A percentile compares a stretch with the other conserved stretches of the same genome.
Evolutionary conservation across 768 basidiomycete genomes (phyloP).

Genomic region (Leccinum obscurum): DNA sequence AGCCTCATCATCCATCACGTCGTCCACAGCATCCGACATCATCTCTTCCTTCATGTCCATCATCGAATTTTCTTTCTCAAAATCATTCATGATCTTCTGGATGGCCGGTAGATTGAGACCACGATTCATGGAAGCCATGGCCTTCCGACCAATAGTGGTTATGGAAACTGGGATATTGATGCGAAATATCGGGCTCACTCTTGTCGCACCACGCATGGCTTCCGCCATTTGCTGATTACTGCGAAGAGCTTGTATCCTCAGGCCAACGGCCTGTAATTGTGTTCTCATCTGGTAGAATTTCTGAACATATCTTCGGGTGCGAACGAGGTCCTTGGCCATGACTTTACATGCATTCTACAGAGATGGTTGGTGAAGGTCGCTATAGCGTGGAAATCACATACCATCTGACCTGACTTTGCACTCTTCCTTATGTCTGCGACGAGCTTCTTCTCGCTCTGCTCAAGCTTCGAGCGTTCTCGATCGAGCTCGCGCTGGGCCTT

Average conservation of each 20-base stretch:
- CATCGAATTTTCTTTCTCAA: slow-evolving; percentile 93
- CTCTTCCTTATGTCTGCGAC: slow-evolving; percentile 94
- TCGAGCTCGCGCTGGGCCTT: slow-evolving; percentile 99
- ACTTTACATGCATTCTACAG: slow-evolving; percentile 95
- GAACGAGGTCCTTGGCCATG: slow-evolving; percentile 98
- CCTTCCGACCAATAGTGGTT: slow-evolving; percentile 47
- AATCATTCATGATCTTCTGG: slow-evolving; percentile 96
- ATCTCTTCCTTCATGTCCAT: slow-evolving; percentile 99
- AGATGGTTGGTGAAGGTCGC: slow-evolving; percentile 20
- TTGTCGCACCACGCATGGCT: slow-evolving; percentile 97
- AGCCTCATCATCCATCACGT: slow-evolving; percentile 89
- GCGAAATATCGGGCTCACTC: slow-evolving; percentile 54
- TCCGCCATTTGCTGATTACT: slow-evolving; percentile 99
- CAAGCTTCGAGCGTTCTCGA: slow-evolving; percentile 90
- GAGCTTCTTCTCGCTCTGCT: slow-evolving; percentile 96
- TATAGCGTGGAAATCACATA: slow-evolving; percentile 35
- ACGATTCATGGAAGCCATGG: slow-evolving; percentile 98
- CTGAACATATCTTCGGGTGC: slow-evolving; percentile 92
- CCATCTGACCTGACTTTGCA: slow-evolving; percentile 94
- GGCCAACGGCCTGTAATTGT: slow-evolving; percentile 92
- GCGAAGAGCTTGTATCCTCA: slow-evolving; percentile 93
- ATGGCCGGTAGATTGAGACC: slow-evolving; percentile 94
- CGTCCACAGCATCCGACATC: slow-evolving; percentile 99
- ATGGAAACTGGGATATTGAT: not conserved
- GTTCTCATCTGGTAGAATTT: slow-evolving; percentile 99